Base-by-base conservation (phyloP, 2,329 filamentous ascomycete genomes). In the Cercospora beticola region DNA sequence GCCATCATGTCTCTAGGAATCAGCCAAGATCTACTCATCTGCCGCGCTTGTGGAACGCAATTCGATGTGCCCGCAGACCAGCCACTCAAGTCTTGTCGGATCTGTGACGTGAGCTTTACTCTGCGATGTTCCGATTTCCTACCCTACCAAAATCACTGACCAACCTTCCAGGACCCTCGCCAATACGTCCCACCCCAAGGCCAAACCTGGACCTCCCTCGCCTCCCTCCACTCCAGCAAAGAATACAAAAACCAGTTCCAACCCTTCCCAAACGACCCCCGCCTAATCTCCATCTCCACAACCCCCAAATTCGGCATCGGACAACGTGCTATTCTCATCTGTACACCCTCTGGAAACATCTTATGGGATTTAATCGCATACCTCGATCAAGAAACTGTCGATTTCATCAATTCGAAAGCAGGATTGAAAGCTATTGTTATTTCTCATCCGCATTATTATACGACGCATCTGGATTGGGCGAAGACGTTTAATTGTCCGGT, bases 291-390 rank as follows among this genome's bases (percentile, higher is more conserved):
- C 69, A 81, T 85, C 64, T 78, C 72, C 67, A 84, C 83, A 1
- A 78, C 79, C 46, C 82, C 82, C 26, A 82, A 82, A 62, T 71
- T 93, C 69, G 92, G 83, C 64, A 95, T 95, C 71, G 92, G 92
- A 0, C 89, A 95, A 79, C 86, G 92, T 33, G 89, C 89, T 21
- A 85, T 93, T 58, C 82, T 96, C 2, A 81, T 94, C 12, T 83
- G 85, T 61, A 92, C 90, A 0, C 82, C 86, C 0, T 68, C 79
- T 0, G 91, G 92, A 0, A 94, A 94, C 76, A 79, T 95, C 1
- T 85, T 95, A 1, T 96, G 92, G 92, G 92, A 95, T 79, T 88
- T 90, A 70, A 82, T 95, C 66, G 86, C 91, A 0, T 87, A 88
- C 71, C 81, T 95, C 3, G 90, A 94, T 76, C 79, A 85, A 1